Percentiles rank a stretch among this genome's conserved stretches.
These are phyloP conservation scores for Penicillium sp. DNA, from an alignment of 2,329 filamentous ascomycete species.

Conservation along the genomic window DNA sequence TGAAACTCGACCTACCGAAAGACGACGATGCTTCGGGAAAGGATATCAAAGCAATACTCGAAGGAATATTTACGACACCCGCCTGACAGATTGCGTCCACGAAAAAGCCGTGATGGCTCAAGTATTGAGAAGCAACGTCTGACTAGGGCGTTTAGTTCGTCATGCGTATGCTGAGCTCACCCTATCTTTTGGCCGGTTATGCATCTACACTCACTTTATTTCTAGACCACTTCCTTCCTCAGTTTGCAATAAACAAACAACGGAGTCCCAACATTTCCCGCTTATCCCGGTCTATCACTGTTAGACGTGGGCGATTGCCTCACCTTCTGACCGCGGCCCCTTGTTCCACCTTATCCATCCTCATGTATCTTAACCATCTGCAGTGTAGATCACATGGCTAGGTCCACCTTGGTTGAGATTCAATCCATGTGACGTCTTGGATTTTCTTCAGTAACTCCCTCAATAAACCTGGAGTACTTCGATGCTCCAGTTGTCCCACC, in stretches of 20 bases:
- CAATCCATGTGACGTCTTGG: not conserved
- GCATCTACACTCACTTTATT: conserved; percentile 12
- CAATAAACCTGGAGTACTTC: too few species aligned
- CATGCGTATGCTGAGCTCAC: not conserved
- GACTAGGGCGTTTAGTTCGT: not conserved
- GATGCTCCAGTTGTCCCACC: too few species aligned
- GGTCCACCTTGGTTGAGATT: not conserved
- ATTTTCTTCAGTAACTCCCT: not conserved
- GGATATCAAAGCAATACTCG: conserved; percentile 15
- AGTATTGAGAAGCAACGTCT: not conserved
- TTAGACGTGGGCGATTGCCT: not conserved
- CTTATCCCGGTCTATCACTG: not conserved
- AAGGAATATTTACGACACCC: conserved; percentile 17
- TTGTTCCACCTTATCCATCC: not conserved
- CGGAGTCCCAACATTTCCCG: not conserved
- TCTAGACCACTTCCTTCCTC: not conserved
- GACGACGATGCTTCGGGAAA: conserved; percentile 1
- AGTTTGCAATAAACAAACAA: not conserved
- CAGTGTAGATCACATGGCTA: not conserved
- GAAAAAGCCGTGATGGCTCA: not conserved
- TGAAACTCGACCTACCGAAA: conserved; percentile 20
- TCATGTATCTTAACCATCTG: conserved; percentile 4
- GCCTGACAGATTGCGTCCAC: not conserved
- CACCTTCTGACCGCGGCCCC: not conserved
- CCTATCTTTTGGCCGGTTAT: conserved; percentile 5